Evolutionary conservation across 2,329 filamentous ascomycete genomes (phyloP).

Genomic region (Juglanconis juglandina): DNA sequence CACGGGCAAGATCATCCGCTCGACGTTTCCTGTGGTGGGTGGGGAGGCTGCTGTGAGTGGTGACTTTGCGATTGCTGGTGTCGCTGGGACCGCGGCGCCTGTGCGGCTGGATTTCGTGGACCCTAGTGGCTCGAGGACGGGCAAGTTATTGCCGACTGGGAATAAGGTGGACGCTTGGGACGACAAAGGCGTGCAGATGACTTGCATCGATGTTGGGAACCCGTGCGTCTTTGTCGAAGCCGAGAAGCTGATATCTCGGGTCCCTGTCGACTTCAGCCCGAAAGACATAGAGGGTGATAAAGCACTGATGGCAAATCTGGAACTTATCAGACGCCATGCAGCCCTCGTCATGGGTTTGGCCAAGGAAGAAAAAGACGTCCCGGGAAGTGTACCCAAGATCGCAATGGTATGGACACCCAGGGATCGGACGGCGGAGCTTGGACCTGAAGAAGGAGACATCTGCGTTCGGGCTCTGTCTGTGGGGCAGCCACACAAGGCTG

Average conservation of each 20-base stretch:
- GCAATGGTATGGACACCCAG: constrained; percentile 37
- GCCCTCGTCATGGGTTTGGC: constrained; percentile 39
- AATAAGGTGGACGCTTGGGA: constrained; percentile 30
- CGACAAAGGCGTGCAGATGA: constrained; percentile 25
- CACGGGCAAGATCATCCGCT: constrained; percentile 52
- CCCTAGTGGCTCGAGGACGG: constrained; percentile 40
- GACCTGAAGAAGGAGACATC: constrained; percentile 30
- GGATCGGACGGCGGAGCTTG: not conserved
- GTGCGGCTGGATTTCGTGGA: constrained; percentile 36
- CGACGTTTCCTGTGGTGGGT: constrained; percentile 33
- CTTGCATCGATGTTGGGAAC: constrained; percentile 39
- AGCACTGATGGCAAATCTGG: constrained; percentile 30
- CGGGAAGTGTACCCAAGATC: constrained; percentile 42
- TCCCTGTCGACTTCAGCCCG: constrained; percentile 25
- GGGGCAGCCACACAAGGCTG: constrained; percentile 42
- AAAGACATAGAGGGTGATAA: constrained; percentile 30
- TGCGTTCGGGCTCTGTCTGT: constrained; percentile 45
- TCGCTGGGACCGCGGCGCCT: constrained; percentile 32
- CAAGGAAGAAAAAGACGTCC: constrained; percentile 32
- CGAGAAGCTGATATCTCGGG: constrained; percentile 24
- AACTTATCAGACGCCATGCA: constrained; percentile 34
- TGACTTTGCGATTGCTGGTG: constrained; percentile 38
- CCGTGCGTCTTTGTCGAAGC: constrained; percentile 39
- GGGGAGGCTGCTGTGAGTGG: constrained; percentile 36
- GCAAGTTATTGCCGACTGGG: constrained; percentile 37